Evolutionary conservation across 352 stramenopile species (phyloP).

Genomic region (Aphanomyces astaci): DNA sequence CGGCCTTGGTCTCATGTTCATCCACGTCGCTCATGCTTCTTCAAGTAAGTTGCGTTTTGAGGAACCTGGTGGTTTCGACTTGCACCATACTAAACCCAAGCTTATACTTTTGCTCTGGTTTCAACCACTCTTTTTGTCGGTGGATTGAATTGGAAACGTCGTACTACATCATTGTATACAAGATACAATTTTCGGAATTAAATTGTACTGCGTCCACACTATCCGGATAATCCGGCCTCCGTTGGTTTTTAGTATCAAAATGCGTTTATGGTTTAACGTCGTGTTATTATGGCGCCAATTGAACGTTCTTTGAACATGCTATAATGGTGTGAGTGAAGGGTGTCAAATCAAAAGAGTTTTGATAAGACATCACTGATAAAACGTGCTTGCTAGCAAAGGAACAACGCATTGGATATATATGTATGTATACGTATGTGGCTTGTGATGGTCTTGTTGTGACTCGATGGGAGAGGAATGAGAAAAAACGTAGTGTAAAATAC

Average conservation of each 20-base stretch:
- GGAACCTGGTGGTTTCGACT: neutral
- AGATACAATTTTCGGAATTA: neutral
- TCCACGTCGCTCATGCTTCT: slow-evolving; percentile 66
- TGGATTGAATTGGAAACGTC: neutral
- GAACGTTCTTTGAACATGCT: neutral
- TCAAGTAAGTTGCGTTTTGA: slow-evolving; percentile 5
- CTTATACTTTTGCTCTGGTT: neutral
- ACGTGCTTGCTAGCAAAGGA: too few species aligned
- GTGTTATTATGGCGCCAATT: too few species aligned
- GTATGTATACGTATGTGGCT: too few species aligned
- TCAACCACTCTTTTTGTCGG: slow-evolving; percentile 20
- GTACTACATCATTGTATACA: slow-evolving; percentile 8
- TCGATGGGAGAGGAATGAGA: too few species aligned
- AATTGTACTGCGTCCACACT: neutral
- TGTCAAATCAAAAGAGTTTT: too few species aligned
- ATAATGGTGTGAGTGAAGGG: too few species aligned
- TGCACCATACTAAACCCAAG: neutral
- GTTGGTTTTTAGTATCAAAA: too few species aligned
- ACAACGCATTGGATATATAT: too few species aligned
- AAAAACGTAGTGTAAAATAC: too few species aligned
- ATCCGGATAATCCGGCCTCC: slow-evolving; percentile 12
- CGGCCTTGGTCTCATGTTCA: slow-evolving; percentile 45
- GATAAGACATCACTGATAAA: too few species aligned
- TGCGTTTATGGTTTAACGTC: too few species aligned
- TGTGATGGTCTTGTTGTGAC: too few species aligned